Conservation (phyloP, 2,329 filamentous ascomycete genomes). For the Fusarium citri region DNA sequence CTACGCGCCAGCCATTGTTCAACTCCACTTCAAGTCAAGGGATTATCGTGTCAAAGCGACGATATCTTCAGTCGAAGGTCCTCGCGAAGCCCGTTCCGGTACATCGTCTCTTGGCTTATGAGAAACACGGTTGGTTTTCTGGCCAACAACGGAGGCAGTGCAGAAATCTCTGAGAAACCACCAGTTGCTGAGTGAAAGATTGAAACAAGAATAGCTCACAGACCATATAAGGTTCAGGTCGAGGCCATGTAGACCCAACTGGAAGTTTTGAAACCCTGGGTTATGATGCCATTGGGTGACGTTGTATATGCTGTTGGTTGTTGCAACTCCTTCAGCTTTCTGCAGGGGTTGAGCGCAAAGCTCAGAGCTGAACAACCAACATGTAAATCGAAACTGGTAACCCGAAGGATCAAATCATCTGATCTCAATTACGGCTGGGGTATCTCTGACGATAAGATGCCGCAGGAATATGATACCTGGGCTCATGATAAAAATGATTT, state of each 20-base stretch:
- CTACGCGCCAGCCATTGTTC: conserved; percentile 21
- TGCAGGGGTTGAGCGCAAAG: conserved; percentile 24
- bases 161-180: neutral
- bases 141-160: neutral
- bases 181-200: neutral
- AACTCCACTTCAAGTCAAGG: neutral
- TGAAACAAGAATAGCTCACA: conserved; percentile 5
- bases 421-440: neutral
- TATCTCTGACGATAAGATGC: neutral
- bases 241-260: conserved; percentile 2
- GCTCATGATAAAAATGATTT: neutral
- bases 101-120: neutral
- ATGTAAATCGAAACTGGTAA: neutral
- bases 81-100: neutral
- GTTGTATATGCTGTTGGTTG: conserved; percentile 48
- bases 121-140: neutral
- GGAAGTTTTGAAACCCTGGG: conserved; percentile 18
- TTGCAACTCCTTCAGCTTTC: conserved; percentile 29
- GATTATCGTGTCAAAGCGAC: neutral
- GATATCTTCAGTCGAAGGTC: neutral
- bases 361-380: neutral
- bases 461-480: neutral
- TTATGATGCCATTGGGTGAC: conserved; percentile 49
- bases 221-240: neutral
- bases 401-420: neutral